These are phyloP conservation scores for Naematelia encephala DNA, from an alignment of 768 basidiomycete species.

Conservation along the genomic window DNA sequence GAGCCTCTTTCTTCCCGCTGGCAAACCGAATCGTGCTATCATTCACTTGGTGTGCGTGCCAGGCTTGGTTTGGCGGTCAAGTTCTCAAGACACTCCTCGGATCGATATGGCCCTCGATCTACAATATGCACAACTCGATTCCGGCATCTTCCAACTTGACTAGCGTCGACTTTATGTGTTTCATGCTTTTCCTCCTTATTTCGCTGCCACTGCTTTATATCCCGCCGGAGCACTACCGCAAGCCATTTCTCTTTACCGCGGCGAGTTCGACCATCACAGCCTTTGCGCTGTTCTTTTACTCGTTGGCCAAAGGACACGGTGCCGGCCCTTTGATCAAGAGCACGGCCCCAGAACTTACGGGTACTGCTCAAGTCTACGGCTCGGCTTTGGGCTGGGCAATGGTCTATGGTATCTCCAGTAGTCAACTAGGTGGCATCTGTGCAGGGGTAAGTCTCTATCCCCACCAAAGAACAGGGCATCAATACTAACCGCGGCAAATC, in stretches of 20 bases:
- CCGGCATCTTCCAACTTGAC: constrained; percentile 31
- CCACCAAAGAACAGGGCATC: too few species aligned
- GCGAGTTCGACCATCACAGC: constrained; percentile 23
- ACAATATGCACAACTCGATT: constrained; percentile 35
- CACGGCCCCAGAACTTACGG: constrained; percentile 15
- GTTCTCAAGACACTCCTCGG: constrained; percentile 24
- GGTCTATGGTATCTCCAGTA: constrained; percentile 30
- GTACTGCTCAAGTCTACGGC: constrained; percentile 24
- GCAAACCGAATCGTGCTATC: constrained; percentile 15
- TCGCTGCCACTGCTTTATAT: constrained; percentile 32
- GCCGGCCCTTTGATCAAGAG: constrained; percentile 34
- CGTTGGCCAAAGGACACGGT: constrained; percentile 23
- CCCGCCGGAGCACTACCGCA: constrained; percentile 38
- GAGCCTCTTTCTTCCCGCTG: constrained; percentile 18
- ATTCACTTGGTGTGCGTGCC: constrained; percentile 21
- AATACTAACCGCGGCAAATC: too few species aligned
- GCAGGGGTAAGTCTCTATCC: constrained; percentile 22
- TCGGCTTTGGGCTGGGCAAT: constrained; percentile 40
- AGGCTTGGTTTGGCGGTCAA: constrained; percentile 35
- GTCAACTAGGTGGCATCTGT: constrained; percentile 27
- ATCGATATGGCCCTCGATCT: constrained; percentile 11
- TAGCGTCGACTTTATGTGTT: constrained; percentile 36
- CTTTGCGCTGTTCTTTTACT: constrained; percentile 37
- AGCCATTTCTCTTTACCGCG: constrained; percentile 29
- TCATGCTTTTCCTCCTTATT: constrained; percentile 32